These are phyloP conservation scores for Pseudogymnoascus destructans DNA, from an alignment of 2,329 filamentous ascomycete species.

Conservation along the genomic window DNA sequence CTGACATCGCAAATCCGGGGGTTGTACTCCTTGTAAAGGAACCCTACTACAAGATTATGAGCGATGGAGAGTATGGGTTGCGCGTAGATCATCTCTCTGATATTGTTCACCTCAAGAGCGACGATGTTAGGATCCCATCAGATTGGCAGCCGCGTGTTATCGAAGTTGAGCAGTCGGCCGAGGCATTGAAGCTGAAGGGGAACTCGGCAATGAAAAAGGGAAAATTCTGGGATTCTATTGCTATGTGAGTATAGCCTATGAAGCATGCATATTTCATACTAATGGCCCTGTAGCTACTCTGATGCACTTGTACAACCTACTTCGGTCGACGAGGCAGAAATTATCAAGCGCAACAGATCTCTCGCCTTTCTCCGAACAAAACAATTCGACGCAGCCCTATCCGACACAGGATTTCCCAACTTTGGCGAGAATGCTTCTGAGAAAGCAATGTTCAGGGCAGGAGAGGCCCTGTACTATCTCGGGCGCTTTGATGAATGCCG, in stretches of 20 bases:
- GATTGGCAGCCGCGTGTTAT: slow-evolving; percentile 28
- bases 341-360: slow-evolving; percentile 27
- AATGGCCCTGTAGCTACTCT: slow-evolving; percentile 18
- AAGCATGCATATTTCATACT: slow-evolving; percentile 23
- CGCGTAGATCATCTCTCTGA: slow-evolving; percentile 42
- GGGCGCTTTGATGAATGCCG: slow-evolving; percentile 26
- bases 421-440: slow-evolving; percentile 20
- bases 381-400: slow-evolving; percentile 27
- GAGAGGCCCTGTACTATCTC: slow-evolving; percentile 28
- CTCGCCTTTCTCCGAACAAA: slow-evolving; percentile 25
- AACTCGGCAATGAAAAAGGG: slow-evolving; percentile 15
- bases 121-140: slow-evolving; percentile 30
- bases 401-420: slow-evolving; percentile 23
- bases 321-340: slow-evolving; percentile 23
- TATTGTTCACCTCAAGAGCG: slow-evolving; percentile 28
- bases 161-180: slow-evolving; percentile 15
- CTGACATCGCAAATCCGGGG: slow-evolving; percentile 25
- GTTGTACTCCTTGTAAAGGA: slow-evolving; percentile 37
- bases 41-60: slow-evolving; percentile 35
- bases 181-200: slow-evolving; percentile 14
- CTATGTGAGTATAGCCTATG: slow-evolving; percentile 13
- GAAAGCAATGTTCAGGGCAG: slow-evolving; percentile 29
- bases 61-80: slow-evolving; percentile 31
- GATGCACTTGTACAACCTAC: slow-evolving; percentile 17
- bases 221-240: slow-evolving; percentile 21